These are phyloP conservation scores for Elsinoe fawcettii DNA, from an alignment of 2,329 filamentous ascomycete species.

Conservation along the genomic window DNA sequence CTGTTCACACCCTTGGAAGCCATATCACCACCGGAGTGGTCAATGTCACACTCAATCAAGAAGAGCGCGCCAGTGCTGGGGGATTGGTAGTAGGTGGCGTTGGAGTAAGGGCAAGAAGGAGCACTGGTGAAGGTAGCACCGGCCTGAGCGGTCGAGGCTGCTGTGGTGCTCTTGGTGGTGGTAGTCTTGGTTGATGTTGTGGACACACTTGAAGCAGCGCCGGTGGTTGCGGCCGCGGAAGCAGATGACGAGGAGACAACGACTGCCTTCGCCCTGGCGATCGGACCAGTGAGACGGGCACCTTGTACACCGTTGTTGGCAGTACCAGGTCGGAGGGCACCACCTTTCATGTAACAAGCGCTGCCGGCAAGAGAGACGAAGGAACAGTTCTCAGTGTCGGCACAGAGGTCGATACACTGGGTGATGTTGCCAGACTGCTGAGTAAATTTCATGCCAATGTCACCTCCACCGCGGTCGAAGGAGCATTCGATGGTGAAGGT, in stretches of 20 bases:
- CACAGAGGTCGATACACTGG: slow-evolving; percentile 21
- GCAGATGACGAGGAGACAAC: slow-evolving; percentile 13
- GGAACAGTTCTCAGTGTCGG: slow-evolving; percentile 21
- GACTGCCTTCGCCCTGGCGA: background rate
- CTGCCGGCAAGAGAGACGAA: slow-evolving; percentile 23
- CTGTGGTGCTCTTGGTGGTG: slow-evolving; percentile 8
- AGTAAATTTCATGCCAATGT: slow-evolving; percentile 15
- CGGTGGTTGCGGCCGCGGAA: slow-evolving; percentile 10
- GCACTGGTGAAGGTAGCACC: slow-evolving; percentile 12
- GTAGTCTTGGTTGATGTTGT: slow-evolving; percentile 4
- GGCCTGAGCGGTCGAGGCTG: background rate
- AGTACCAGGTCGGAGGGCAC: slow-evolving; percentile 16
- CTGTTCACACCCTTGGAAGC: slow-evolving; percentile 16
- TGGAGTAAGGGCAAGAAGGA: slow-evolving; percentile 20
- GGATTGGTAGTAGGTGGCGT: slow-evolving; percentile 20
- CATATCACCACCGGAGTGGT: slow-evolving; percentile 25
- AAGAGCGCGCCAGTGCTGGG: slow-evolving; percentile 18
- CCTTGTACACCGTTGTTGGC: slow-evolving; percentile 18
- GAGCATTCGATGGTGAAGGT: slow-evolving; percentile 24
- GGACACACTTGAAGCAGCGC: background rate
- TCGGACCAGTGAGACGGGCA: slow-evolving; percentile 16
- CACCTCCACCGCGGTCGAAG: slow-evolving; percentile 11
- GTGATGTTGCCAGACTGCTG: slow-evolving; percentile 15
- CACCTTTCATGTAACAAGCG: slow-evolving; percentile 27
- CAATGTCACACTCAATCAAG: slow-evolving; percentile 25